Conservation (phyloP, 306 rosid species). For the Hylodesmum podocarpum region DNA sequence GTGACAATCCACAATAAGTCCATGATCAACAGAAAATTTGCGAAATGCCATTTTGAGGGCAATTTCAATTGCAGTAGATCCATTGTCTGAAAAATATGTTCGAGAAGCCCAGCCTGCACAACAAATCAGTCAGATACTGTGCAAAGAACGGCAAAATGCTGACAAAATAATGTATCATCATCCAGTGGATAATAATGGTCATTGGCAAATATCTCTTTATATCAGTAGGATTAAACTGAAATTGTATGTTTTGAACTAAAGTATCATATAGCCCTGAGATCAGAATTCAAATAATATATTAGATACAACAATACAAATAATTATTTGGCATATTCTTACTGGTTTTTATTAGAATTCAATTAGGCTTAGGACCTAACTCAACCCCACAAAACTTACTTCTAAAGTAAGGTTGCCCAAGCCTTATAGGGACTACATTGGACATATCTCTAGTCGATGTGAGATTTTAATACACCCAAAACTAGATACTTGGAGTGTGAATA, state of each 20-base stretch:
- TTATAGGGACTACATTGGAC: background rate
- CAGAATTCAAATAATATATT: conserved; percentile 23
- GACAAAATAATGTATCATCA: conserved; percentile 6
- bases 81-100: conserved; percentile 84
- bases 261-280: conserved; percentile 20
- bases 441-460: background rate
- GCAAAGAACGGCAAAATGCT: conserved; percentile 12
- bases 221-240: conserved; percentile 24
- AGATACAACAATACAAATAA: background rate
- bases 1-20: conserved; percentile 44
- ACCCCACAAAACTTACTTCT: background rate
- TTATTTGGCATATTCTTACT: background rate
- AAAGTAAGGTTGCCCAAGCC: background rate
- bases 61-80: conserved; percentile 96
- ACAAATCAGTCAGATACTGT: background rate
- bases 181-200: conserved; percentile 4
- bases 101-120: conserved; percentile 93
- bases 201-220: conserved; percentile 3
- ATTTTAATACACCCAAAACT: background rate
- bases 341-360: background rate
- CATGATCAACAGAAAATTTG: conserved; percentile 74
- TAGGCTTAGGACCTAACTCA: background rate
- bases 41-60: conserved; percentile 99
- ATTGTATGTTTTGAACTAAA: background rate
- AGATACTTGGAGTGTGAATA: background rate